phyloP scores from a whole-genome alignment of 441 rosid genomes.

The Hypseocharis bilobata region DNA sequence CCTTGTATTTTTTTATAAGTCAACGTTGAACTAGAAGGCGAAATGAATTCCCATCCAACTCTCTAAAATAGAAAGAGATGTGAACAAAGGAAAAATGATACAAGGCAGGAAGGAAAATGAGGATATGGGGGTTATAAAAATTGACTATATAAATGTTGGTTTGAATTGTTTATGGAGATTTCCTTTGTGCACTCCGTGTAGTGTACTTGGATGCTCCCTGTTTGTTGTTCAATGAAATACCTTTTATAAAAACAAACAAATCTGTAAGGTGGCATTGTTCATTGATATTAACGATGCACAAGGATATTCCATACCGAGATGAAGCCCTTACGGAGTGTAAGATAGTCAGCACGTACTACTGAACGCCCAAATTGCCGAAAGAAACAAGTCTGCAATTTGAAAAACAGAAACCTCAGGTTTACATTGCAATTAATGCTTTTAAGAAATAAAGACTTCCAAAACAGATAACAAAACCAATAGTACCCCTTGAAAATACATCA shows the following conservation, averaged over 20 bases:
- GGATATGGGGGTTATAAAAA: no score
- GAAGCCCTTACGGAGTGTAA: slow-evolving; percentile 75
- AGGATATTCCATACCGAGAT: slow-evolving; percentile 40
- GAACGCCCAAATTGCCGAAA: slow-evolving; percentile 72
- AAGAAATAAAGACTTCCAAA: background rate
- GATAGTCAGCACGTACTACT: slow-evolving; percentile 72
- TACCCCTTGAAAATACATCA: no score
- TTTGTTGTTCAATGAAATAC: background rate
- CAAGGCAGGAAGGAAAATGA: no score
- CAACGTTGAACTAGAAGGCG: no score
- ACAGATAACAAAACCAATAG: slow-evolving; percentile 3
- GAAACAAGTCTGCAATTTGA: slow-evolving; percentile 57
- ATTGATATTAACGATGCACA: background rate
- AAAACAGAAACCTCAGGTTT: slow-evolving; percentile 15
- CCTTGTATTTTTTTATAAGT: no score
- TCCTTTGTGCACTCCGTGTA: no score
- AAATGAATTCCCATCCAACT: no score
- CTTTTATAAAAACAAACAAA: background rate
- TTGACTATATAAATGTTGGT: no score
- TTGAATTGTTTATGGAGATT: no score
- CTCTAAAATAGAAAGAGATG: background rate
- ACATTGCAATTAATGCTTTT: slow-evolving; percentile 10
- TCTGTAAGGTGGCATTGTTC: background rate
- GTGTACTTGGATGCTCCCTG: background rate
- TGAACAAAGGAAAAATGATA: background rate